A percentile compares a stretch with the other conserved stretches of the same genome.
Evolutionary conservation across 169 alveolate species (phyloP).

Genomic region (Cryptosporidium meleagridis): DNA sequence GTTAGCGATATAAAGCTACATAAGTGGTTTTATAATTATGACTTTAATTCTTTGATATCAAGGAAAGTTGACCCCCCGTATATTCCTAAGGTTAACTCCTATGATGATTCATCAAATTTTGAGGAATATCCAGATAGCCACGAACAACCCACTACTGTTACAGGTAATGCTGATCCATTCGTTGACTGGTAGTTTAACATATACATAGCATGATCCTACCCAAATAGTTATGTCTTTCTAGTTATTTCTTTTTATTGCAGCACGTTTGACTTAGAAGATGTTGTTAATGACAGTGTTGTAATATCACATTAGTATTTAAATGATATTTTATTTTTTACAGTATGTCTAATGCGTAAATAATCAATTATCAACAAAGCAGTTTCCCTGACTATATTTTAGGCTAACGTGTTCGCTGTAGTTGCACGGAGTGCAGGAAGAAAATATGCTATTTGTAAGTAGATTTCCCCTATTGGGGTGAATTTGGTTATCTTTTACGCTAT

Average conservation of each 20-base stretch:
- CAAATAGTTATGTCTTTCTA: background rate
- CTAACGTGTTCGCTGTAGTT: conserved; percentile 44
- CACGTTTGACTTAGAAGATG: background rate
- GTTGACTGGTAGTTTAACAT: conserved; percentile 83
- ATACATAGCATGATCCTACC: background rate
- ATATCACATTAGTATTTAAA: background rate
- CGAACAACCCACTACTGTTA: conserved; percentile 84
- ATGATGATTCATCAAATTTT: conserved; percentile 85
- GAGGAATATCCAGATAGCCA: conserved; percentile 88
- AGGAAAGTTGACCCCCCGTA: conserved; percentile 88
- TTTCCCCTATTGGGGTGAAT: background rate
- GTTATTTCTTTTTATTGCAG: background rate
- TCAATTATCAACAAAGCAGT: conserved; percentile 68
- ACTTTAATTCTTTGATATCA: conserved; percentile 84
- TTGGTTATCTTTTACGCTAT: background rate
- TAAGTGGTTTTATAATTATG: conserved; percentile 88
- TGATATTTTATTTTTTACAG: background rate
- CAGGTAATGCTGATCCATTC: conserved; percentile 88
- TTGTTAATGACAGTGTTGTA: background rate
- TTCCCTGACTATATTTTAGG: conserved; percentile 56
- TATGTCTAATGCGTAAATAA: background rate
- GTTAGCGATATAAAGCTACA: conserved; percentile 92
- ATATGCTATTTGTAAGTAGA: background rate
- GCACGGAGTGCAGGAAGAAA: conserved; percentile 52
- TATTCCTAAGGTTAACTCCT: conserved; percentile 82